Evolutionary conservation across 495 filamentous ascomycete genomes (phyloP), one percentile per base, ranked within the genome.

Genomic region (Penicillium taxi): DNA sequence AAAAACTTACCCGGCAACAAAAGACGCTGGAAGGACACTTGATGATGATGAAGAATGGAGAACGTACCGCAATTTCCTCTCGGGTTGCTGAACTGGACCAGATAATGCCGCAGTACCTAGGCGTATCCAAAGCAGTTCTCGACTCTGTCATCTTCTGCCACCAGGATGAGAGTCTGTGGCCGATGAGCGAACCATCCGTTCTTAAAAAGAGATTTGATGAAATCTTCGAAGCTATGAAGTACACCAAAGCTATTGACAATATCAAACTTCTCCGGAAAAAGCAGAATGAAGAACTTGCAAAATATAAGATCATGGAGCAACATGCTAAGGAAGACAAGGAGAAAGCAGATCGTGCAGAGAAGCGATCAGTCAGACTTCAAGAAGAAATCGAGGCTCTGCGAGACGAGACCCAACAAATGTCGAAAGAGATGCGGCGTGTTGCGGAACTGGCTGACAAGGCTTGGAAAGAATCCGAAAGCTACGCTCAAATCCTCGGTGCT

Each of bases 91-190:
- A 95, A 39, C 66, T 98, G 19, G 80, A 96, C 53, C 69, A 78
- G 45, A 73, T 89, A 32, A 78, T 96, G 61, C 86, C 91, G 1
- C 75, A 86, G 42, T 84, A 88, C 45, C 72, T 98, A 4, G 91
- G 93, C 21, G 91, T 96, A 6, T 91, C 88, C 3, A 79, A 81
- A 39, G 87, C 91, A 6, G 75, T 98, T 9, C 72, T 98, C 21
- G 88, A 96, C 29, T 81, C 76, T 30, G 91, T 98, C 52, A 96
- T 98, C 46, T 98, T 98, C 62, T 98, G 91, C 55, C 91, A 98
- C 56, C 91, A 98, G 49, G 91, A 98, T 45, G 91, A 98, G 41
- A 95, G 90, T 37, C 57, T 96, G 29, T 98, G 91, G 91, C 91
- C 91, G 9, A 87, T 98, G 83, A 94, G 88, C 49, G 86, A 93